Evolutionary conservation across 2,329 filamentous ascomycete genomes (phyloP), one percentile per base, ranked within the genome.

Genomic region (Dothiorella sarmentorum): DNA sequence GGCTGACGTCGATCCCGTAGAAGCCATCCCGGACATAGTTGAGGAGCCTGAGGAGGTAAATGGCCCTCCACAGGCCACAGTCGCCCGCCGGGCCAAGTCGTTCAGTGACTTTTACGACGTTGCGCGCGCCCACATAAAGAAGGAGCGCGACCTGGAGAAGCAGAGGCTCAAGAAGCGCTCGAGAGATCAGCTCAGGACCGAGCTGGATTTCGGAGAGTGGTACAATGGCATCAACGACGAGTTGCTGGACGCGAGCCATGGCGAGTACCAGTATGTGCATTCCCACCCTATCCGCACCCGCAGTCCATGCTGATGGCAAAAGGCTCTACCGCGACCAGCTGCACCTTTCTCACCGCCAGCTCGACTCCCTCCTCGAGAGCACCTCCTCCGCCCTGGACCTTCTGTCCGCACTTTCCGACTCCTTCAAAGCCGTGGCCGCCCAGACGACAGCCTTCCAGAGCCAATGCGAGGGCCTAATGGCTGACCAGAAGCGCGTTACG

Each of bases 361-460:
- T 99, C 38, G 87, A 91, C 62, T 83, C 84, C 38, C 81, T 99
- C 13, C 82, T 97, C 22, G 78, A 82, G 26, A 90, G 91, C 69
- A 91, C 93, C 1, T 84, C 89, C 57, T 82, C 82, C 17, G 88
- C 91, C 0, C 80, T 99, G 37, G 80, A 85, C 42, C 80, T 95
- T 17, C 81, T 99, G 26, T 87, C 89, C 15, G 85, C 83, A 0
- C 81, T 99, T 15, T 92, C 92, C 13, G 84, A 87, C 66, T 93
- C 92, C 4, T 99, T 99, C 76, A 86, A 87, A 64, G 80, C 87
- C 0, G 93, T 99, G 49, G 91, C 97, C 67, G 80, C 84, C 9
- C 93, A 97, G 75, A 99, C 94, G 0, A 90, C 88, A n/a, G 87
- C 89, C 13, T 97, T 99, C 76, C 90, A 92, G 70, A 85, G 88